These are phyloP conservation scores for Microbotryum intermedium DNA, from an alignment of 1,284 basidiomycete species.

Conservation along the genomic window DNA sequence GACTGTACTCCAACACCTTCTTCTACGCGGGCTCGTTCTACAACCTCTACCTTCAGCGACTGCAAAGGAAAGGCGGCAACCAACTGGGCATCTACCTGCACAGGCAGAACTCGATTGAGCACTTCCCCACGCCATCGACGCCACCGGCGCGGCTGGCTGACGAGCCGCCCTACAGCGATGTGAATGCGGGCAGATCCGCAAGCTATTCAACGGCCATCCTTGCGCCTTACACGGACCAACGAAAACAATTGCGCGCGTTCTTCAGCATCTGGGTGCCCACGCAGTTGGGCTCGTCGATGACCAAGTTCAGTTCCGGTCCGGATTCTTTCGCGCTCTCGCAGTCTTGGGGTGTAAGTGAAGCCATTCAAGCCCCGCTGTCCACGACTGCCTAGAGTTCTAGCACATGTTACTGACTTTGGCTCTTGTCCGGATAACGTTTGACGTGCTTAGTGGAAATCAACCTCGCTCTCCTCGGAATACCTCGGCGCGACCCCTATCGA, in stretches of 20 bases:
- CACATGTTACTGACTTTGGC: slow-evolving; percentile 20
- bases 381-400: slow-evolving; percentile 39
- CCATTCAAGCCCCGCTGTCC: slow-evolving; percentile 38
- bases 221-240: slow-evolving; percentile 40
- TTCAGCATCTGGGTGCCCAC: slow-evolving; percentile 67
- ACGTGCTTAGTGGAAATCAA: slow-evolving; percentile 67
- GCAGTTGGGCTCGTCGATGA: slow-evolving; percentile 55
- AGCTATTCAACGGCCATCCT: background rate
- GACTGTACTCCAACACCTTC: slow-evolving; percentile 47
- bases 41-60: slow-evolving; percentile 80
- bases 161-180: background rate
- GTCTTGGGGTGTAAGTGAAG: slow-evolving; percentile 46
- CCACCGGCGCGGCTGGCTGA: slow-evolving; percentile 39
- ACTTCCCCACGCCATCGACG: slow-evolving; percentile 44
- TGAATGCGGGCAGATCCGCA: background rate
- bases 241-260: slow-evolving; percentile 48
- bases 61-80: slow-evolving; percentile 57
- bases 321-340: slow-evolving; percentile 66
- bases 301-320: slow-evolving; percentile 73
- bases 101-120: slow-evolving; percentile 65
- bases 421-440: slow-evolving; percentile 42
- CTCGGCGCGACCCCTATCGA: slow-evolving; percentile 31
- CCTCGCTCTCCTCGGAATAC: background rate
- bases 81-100: slow-evolving; percentile 88
- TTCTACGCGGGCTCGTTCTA: slow-evolving; percentile 53